Evolutionary conservation across 208 protist species (phyloP).

Genomic region (Trichomonas gallinae): DNA sequence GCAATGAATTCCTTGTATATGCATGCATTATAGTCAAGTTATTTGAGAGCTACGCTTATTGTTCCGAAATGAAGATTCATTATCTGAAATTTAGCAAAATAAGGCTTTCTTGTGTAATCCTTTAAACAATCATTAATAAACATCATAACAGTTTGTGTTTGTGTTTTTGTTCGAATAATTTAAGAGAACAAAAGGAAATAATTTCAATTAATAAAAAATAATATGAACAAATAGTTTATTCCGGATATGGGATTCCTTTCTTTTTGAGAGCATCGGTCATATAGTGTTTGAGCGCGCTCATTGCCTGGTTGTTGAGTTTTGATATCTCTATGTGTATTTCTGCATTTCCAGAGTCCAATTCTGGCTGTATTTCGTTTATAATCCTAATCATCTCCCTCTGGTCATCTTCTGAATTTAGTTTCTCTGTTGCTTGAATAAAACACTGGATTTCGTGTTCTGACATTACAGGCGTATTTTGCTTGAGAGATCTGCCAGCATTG

Average conservation of each 20-base stretch:
- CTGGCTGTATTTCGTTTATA: not conserved
- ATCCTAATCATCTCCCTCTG: not conserved
- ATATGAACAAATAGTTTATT: not conserved
- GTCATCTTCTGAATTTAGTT: not conserved
- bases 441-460: not conserved
- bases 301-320: not conserved
- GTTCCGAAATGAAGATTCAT: no score
- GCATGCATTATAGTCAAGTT: no score
- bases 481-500: not conserved
- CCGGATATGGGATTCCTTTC: not conserved
- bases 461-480: not conserved
- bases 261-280: not conserved
- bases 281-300: not conserved
- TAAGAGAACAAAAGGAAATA: no score
- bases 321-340: not conserved
- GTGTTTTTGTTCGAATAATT: no score
- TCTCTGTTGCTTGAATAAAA: not conserved
- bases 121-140: no score
- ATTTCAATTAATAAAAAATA: no score
- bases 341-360: not conserved
- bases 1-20: no score
- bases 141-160: no score
- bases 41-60: no score
- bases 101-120: no score
- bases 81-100: no score